phyloP scores from a whole-genome alignment of 345 rosid species.

The Cardiospermum halicacabum region DNA sequence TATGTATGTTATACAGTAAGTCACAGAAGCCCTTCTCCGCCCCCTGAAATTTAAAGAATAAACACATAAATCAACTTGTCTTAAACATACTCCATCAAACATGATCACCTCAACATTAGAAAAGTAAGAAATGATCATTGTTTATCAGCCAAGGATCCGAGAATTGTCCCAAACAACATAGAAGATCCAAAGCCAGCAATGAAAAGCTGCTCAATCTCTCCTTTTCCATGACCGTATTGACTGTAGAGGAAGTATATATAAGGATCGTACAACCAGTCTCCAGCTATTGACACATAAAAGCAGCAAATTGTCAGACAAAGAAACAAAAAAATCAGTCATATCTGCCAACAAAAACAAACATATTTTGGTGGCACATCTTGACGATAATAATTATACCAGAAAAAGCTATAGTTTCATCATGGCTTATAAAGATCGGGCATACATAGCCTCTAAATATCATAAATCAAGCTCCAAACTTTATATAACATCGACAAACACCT shows the following conservation, averaged over 20 bases:
- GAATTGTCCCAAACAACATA: conserved; percentile 93
- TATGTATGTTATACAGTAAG: conserved; percentile 80
- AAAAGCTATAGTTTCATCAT: not conserved
- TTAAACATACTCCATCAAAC: conserved; percentile 1
- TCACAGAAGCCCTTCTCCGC: conserved; percentile 84
- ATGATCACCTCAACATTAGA: conserved; percentile 4
- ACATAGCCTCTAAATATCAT: not conserved
- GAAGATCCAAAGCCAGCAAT: conserved; percentile 99
- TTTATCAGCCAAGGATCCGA: conserved; percentile 95
- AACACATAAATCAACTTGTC: not conserved
- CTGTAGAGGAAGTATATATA: conserved; percentile 89
- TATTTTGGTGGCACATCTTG: conserved; percentile 7
- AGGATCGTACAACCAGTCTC: conserved; percentile 99
- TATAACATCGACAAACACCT: not conserved
- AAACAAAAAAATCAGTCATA: not conserved
- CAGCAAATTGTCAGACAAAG: conserved; percentile 21
- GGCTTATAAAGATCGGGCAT: not conserved
- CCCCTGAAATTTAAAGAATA: conserved; percentile 49
- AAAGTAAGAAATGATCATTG: conserved; percentile 46
- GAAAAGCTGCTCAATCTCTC: conserved; percentile 90
- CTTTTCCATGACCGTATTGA: conserved; percentile 74
- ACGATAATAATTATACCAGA: not conserved
- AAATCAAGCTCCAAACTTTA: not conserved
- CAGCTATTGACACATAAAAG: conserved; percentile 53
- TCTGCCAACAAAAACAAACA: not conserved